Percentiles rank a stretch among this genome's conserved stretches.
Conservation (phyloP, 495 filamentous ascomycete genomes). For the Recurvomyces mirabilis region DNA sequence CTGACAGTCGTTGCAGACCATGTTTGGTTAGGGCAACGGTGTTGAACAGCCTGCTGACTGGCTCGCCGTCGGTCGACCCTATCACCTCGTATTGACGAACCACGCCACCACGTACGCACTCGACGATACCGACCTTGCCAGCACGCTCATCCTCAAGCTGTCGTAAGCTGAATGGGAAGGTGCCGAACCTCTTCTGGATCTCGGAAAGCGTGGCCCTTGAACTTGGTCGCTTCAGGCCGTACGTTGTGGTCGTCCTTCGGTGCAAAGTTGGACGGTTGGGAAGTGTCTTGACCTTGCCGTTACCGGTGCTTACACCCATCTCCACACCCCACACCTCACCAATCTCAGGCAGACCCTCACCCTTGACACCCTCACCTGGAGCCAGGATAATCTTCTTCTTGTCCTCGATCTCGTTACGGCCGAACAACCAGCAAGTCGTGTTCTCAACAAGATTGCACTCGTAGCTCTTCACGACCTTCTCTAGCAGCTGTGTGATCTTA, state of each 20-base stretch:
- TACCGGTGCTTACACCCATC: conserved; percentile 79
- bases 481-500: conserved; percentile 72
- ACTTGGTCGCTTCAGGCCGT: conserved; percentile 80
- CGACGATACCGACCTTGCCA: conserved; percentile 89
- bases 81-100: conserved; percentile 91
- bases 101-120: conserved; percentile 84
- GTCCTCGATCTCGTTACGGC: conserved; percentile 92
- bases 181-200: conserved; percentile 90
- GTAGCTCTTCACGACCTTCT: conserved; percentile 85
- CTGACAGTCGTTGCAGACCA: conserved; percentile 73
- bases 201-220: conserved; percentile 84
- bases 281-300: conserved; percentile 85
- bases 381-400: conserved; percentile 96
- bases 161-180: conserved; percentile 93
- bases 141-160: conserved; percentile 94
- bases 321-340: conserved; percentile 98
- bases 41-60: conserved; percentile 75
- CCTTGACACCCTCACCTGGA: conserved; percentile 75
- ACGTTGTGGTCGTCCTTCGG: conserved; percentile 81
- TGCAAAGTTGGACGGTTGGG: conserved; percentile 82
- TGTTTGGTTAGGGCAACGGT: conserved; percentile 98
- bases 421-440: conserved; percentile 92
- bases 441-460: conserved; percentile 91
- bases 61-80: conserved; percentile 74
- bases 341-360: conserved; percentile 80